Conservation (phyloP, 2,329 filamentous ascomycete species). For the Claviceps digitariae region DNA sequence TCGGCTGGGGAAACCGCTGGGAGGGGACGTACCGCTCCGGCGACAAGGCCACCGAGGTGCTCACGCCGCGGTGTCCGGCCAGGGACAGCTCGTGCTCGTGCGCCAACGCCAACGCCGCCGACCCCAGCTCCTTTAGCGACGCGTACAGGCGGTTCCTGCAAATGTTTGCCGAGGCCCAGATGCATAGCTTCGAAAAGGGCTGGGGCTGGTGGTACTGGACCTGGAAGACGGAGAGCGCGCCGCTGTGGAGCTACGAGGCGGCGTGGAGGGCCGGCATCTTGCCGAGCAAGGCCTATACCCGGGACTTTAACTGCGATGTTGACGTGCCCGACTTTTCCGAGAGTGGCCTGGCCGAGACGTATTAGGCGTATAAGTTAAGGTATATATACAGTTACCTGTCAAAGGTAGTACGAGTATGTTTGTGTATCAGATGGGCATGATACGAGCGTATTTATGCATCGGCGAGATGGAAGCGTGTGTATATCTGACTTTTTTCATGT, state of each 20-base stretch:
- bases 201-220: slow-evolving; percentile 99
- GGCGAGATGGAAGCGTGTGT: no score
- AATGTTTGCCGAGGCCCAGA: slow-evolving; percentile 91
- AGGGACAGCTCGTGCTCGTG: slow-evolving; percentile 57
- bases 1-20: slow-evolving; percentile 80
- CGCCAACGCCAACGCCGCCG: slow-evolving; percentile 58
- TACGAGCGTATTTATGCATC: no score
- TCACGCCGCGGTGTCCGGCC: slow-evolving; percentile 62
- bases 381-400: no score
- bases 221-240: slow-evolving; percentile 76
- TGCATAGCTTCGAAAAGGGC: slow-evolving; percentile 82
- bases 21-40: slow-evolving; percentile 69
- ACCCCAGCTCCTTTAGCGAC: slow-evolving; percentile 50
- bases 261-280: slow-evolving; percentile 67
- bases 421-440: no score
- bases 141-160: slow-evolving; percentile 75
- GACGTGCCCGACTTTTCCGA: slow-evolving; percentile 39
- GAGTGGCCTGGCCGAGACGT: slow-evolving; percentile 35
- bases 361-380: no score
- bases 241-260: slow-evolving; percentile 86
- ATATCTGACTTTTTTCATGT: no score
- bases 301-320: slow-evolving; percentile 53
- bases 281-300: slow-evolving; percentile 58
- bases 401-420: no score
- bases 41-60: slow-evolving; percentile 44